These are phyloP conservation scores for Leccinum imitatum DNA, from an alignment of 768 basidiomycete species.

Conservation along the genomic window DNA sequence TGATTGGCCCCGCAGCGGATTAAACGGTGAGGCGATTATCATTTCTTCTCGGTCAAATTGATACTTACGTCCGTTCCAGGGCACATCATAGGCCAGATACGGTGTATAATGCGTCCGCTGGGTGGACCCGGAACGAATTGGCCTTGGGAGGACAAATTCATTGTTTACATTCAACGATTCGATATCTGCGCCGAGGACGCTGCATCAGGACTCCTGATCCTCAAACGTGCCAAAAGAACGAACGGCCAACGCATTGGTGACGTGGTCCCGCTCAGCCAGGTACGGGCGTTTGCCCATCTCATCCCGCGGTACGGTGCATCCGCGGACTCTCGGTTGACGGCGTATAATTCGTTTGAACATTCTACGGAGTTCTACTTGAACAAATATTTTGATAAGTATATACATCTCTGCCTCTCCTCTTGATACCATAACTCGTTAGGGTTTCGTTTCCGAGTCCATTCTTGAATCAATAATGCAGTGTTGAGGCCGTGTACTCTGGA, in stretches of 20 bases:
- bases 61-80: background rate
- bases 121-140: background rate
- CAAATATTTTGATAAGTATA: background rate
- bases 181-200: background rate
- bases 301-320: background rate
- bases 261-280: background rate
- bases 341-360: background rate
- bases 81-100: background rate
- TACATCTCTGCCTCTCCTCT: background rate
- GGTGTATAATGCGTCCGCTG: background rate
- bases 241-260: background rate
- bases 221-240: background rate
- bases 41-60: background rate
- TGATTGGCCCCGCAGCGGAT: background rate
- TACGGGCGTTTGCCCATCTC: background rate
- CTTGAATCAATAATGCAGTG: background rate
- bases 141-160: background rate
- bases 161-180: background rate
- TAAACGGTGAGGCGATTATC: background rate
- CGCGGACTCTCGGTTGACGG: background rate
- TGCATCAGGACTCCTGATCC: background rate
- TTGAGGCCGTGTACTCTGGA: background rate
- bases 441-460: too few relatives aligned
- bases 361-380: background rate
- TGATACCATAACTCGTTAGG: too few relatives aligned